Evolutionary conservation across 306 rosid species (phyloP).

Genomic region (Castanea crenata): DNA sequence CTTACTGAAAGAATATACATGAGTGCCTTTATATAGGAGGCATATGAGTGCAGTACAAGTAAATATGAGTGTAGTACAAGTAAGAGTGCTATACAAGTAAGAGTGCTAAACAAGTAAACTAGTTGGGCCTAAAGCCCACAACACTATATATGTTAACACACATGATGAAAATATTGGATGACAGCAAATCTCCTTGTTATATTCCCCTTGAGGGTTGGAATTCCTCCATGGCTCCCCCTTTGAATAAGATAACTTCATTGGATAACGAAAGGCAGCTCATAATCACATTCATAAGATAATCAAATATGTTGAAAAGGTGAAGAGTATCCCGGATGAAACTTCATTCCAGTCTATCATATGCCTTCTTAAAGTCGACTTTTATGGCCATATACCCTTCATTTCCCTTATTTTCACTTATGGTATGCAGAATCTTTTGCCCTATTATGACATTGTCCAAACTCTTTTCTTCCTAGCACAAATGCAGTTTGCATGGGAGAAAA

Average conservation of each 20-base stretch:
- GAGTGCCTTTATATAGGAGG: too few species aligned
- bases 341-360: background rate
- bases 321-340: background rate
- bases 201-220: background rate
- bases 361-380: background rate
- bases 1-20: too few species aligned
- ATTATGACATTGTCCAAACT: background rate
- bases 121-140: too few species aligned
- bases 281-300: too few species aligned
- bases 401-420: background rate
- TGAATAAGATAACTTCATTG: too few species aligned
- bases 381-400: background rate
- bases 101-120: too few species aligned
- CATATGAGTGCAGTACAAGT: too few species aligned
- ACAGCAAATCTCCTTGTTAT: background rate
- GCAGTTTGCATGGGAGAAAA: background rate
- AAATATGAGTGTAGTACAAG: too few species aligned
- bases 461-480: background rate
- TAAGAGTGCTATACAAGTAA: too few species aligned
- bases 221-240: too few species aligned
- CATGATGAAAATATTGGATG: background rate
- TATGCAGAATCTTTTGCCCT: background rate
- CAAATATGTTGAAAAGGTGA: too few species aligned
- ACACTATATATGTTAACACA: too few species aligned
- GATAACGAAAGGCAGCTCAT: background rate